Percentiles rank a stretch among this genome's conserved stretches.
These are phyloP conservation scores for Kwoniella botswanensis DNA, from an alignment of 768 basidiomycete species.

Conservation along the genomic window DNA sequence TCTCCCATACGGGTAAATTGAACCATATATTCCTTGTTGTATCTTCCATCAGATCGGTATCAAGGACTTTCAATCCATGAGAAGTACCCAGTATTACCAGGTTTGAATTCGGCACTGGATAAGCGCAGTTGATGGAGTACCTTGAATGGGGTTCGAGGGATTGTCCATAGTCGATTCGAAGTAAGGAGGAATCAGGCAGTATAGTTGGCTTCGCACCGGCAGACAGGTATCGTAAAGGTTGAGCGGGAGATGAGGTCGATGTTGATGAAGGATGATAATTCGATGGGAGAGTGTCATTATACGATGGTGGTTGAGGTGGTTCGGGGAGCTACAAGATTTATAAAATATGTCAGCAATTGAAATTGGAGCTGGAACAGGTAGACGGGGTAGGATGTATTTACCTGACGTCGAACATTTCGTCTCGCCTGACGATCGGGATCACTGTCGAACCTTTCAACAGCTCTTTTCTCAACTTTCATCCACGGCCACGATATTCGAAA, in stretches of 20 bases:
- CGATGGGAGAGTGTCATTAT: slow-evolving; percentile 1
- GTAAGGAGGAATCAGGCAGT: slow-evolving; percentile 10
- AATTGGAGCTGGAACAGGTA: too few relatives aligned
- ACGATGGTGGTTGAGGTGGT: slow-evolving; percentile 18
- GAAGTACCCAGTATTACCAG: slow-evolving; percentile 35
- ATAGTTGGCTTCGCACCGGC: slow-evolving; percentile 3
- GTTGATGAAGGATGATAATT: neutral
- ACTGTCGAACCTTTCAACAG: slow-evolving; percentile 1
- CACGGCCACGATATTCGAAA: neutral
- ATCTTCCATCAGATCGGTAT: slow-evolving; percentile 9
- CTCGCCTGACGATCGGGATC: neutral
- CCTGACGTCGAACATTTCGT: slow-evolving; percentile 11
- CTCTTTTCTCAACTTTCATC: slow-evolving; percentile 15
- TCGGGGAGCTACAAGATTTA: slow-evolving; percentile 1
- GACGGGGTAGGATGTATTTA: neutral
- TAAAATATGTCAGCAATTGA: neutral
- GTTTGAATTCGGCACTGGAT: slow-evolving; percentile 19
- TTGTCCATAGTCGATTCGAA: slow-evolving; percentile 32
- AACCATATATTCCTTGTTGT: slow-evolving; percentile 28
- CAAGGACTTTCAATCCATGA: slow-evolving; percentile 25
- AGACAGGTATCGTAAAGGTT: neutral
- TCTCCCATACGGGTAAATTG: slow-evolving; percentile 36
- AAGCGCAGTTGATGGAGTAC: slow-evolving; percentile 20
- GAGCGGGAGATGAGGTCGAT: neutral
- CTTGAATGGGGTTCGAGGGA: slow-evolving; percentile 23